Evolutionary conservation across 108 stramenopile genomes (phyloP).

Genomic region (Cyclotella choctawhatcheeana): DNA sequence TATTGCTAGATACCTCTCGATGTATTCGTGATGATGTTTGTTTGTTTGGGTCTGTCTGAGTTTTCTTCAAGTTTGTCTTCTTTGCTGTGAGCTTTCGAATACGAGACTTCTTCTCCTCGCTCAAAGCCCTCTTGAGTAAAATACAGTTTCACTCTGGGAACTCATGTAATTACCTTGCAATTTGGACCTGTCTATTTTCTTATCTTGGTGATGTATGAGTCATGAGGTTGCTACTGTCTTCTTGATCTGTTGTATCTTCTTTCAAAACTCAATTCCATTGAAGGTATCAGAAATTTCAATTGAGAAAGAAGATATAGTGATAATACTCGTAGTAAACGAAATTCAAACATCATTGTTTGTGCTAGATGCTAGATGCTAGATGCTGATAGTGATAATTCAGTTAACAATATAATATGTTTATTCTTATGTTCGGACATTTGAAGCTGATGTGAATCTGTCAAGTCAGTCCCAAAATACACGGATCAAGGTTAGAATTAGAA

Average conservation of each 20-base stretch:
- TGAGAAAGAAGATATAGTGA: constrained; percentile 14
- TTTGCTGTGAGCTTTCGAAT: background rate
- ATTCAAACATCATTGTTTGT: too few species aligned
- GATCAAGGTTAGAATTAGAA: too few species aligned
- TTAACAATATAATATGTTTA: too few species aligned
- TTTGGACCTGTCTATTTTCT: background rate
- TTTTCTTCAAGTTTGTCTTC: background rate
- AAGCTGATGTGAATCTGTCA: too few species aligned
- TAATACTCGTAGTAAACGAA: constrained; percentile 9
- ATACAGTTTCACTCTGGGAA: background rate
- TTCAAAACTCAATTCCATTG: constrained; percentile 15
- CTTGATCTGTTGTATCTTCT: constrained; percentile 5
- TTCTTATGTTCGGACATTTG: too few species aligned
- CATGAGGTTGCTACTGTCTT: background rate
- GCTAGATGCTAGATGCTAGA: too few species aligned
- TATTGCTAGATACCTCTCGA: too few species aligned
- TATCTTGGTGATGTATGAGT: background rate
- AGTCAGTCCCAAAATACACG: too few species aligned
- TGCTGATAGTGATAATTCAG: too few species aligned
- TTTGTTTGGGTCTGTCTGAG: background rate
- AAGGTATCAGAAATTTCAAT: constrained; percentile 10
- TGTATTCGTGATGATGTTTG: too few species aligned
- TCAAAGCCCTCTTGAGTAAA: background rate
- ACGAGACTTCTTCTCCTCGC: background rate
- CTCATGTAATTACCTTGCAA: constrained; percentile 4